These are phyloP conservation scores for Smittium mucronatum DNA, from an alignment of 371 early-diverging fungal genomes.

Conservation along the genomic window DNA sequence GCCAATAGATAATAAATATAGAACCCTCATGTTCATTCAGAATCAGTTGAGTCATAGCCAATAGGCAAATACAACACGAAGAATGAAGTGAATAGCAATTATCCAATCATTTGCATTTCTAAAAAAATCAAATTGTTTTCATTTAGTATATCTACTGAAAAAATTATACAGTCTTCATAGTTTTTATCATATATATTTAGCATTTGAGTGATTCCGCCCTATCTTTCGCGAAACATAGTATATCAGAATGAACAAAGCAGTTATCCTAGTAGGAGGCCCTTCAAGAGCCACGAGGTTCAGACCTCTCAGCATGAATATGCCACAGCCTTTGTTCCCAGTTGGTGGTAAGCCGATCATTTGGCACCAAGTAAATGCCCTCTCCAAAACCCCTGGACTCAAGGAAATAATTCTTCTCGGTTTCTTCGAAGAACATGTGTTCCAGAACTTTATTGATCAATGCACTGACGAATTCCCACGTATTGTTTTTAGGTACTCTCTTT, in stretches of 20 bases:
- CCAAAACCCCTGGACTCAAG: constrained; percentile 68
- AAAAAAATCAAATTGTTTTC: too few relatives aligned
- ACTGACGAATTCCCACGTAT: constrained; percentile 70
- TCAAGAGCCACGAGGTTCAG: constrained; percentile 93
- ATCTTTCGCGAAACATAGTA: too few relatives aligned
- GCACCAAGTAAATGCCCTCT: constrained; percentile 85
- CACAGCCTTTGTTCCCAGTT: constrained; percentile 96
- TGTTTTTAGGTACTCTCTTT: constrained; percentile 52
- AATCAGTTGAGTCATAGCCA: too few relatives aligned
- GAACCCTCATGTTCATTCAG: too few relatives aligned
- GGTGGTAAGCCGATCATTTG: constrained; percentile 89
- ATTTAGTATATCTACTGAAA: too few relatives aligned
- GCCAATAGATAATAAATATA: too few relatives aligned
- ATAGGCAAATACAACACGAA: too few relatives aligned
- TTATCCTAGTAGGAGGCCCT: constrained; percentile 94
- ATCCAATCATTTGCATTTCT: too few relatives aligned
- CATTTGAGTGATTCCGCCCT: too few relatives aligned
- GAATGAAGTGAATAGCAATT: too few relatives aligned
- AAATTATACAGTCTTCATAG: too few relatives aligned
- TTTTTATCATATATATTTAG: too few relatives aligned
- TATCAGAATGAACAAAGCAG: constrained; percentile 58
- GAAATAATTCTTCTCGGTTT: constrained; percentile 92
- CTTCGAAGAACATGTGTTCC: constrained; percentile 85
- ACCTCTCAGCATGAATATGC: constrained; percentile 85
- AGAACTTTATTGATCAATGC: constrained; percentile 68